Base-by-base conservation (phyloP, 306 rosid species). In the Glycine soja region DNA sequence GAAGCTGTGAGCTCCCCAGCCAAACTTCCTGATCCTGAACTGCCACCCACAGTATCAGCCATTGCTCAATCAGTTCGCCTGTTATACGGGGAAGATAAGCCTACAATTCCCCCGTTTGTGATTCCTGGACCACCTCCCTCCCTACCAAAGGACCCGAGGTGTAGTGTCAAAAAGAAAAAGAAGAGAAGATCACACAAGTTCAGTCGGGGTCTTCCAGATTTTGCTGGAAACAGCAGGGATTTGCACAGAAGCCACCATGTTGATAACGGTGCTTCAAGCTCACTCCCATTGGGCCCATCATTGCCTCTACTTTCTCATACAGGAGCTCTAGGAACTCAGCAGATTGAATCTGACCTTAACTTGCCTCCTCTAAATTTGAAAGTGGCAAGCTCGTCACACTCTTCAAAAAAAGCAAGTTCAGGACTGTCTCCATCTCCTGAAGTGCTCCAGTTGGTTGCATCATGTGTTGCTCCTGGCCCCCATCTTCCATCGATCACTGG, bases 31-130 rank as follows among this genome's bases (percentile, higher is more conserved):
- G 97, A 86, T 57, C 90, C 92, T 70, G 89, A 96, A 77, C 90
- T 96, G 58, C 98, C 99, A 34, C 98, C 99, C 6, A 87, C 93
- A 30, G 97, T 96, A 24, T 90, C 95, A 5, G 99, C 99, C 75
- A 89, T 96, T 71, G 99, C 97, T 59, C 93, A 89, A 43, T 96
- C 99, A 50, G 97, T 96, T 85, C 90, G 98, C 69, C 77, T 92
- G 87, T 83, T 96, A 11, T 96, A 92, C 70, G 97, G 98, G 66
- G 97, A 92, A 80, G 96, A 89, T 52, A 91, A 89, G 82, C 87
- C 94, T 10, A 77, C 88, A 18, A 92, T 96, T 80, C 99, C 99
- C 78, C 98, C 99, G 30, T 96, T 96, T 84, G 94, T 90, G 83
- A 82, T 93, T 82, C 99, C 99, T 1, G 87, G 92, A 66, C 99